phyloP scores from a whole-genome alignment of 371 early-diverging fungal genomes.

The Mucor ambiguus region DNA sequence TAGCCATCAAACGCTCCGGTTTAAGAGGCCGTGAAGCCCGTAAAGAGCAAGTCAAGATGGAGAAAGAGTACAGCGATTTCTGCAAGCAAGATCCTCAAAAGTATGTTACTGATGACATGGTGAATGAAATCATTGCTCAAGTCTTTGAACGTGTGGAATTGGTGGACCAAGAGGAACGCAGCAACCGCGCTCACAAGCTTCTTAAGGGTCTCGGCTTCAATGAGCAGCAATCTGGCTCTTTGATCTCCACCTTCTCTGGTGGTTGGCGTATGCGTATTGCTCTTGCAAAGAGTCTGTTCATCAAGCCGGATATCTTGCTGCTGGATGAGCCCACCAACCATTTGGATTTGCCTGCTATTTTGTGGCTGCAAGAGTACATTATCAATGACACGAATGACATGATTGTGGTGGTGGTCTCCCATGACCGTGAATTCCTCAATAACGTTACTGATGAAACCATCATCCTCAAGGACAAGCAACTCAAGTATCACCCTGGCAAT shows the following conservation, averaged over 20 bases:
- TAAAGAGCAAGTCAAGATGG: conserved; percentile 51
- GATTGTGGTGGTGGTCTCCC: conserved; percentile 78
- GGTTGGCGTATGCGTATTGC: conserved; percentile 92
- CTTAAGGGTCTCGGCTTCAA: conserved; percentile 65
- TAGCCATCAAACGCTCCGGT: conserved; percentile 79
- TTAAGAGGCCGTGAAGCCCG: conserved; percentile 80
- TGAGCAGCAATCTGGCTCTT: conserved; percentile 38
- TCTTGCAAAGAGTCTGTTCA: conserved; percentile 80
- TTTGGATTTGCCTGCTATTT: conserved; percentile 78
- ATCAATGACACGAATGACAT: conserved; percentile 52
- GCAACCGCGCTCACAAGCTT: conserved; percentile 64
- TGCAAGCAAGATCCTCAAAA: conserved; percentile 37
- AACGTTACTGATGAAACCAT: conserved; percentile 73
- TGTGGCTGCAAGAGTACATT: conserved; percentile 80
- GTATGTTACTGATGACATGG: conserved; percentile 54
- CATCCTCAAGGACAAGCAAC: conserved; percentile 60
- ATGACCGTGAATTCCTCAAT: conserved; percentile 80
- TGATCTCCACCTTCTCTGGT: conserved; percentile 71
- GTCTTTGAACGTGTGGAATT: conserved; percentile 47
- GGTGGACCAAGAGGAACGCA: conserved; percentile 54
- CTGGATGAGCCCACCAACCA: conserved; percentile 91
- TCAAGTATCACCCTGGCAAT: conserved; percentile 76
- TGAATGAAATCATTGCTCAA: conserved; percentile 60
- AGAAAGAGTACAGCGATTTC: conserved; percentile 52
- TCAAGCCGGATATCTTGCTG: conserved; percentile 79